Base-by-base conservation (phyloP, 2,329 filamentous ascomycete species). In the Leptographium wingfieldii region DNA sequence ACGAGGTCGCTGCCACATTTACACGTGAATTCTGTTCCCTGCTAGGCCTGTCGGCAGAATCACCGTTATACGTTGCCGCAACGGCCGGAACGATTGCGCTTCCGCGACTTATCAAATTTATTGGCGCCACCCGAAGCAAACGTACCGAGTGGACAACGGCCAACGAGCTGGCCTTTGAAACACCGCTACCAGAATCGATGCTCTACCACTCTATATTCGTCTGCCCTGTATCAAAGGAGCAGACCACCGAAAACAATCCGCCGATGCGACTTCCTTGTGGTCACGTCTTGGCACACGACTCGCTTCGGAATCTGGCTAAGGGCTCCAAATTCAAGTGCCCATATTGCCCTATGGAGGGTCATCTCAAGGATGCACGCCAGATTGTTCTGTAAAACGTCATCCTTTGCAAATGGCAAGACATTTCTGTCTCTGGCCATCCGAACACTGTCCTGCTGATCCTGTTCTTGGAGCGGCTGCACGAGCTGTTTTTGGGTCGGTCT, bases 201-300 rank as follows among this genome's bases (percentile, higher is more conserved):
- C 76, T 85, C 56, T 99, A 95, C 76, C 94, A 99, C 72, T 88
- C 88, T 60, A 96, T 99, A 69, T 99, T 99, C 70, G 94, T 99
- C 51, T 99, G 94, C 69, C 94, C 94, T 0, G 94, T 99, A 5
- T 92, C 87, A 67, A 97, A 97, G 72, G 94, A 96, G 70, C 94
- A 99, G 72, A 91, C 88, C 0, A 99, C 92, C 0, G 91, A 95
- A 68, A 75, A 80, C 29, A 99, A 99, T 71, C 94, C 94, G 12
- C 91, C 94, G 2, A 95, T 97, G 88, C 94, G 96, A 82, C 85
- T 99, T 69, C 88, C 90, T 0, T 99, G 94, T 69, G 92, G 94
- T 6, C 94, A 99, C 74, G 92, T 96, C 58, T 86, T 99, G 62
- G 92, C 91, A 22, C 82, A 85, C 64, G 92, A 96, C 68, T 91